phyloP scores from a whole-genome alignment of 257 asterid genomes.

The Jacaranda copaia region DNA sequence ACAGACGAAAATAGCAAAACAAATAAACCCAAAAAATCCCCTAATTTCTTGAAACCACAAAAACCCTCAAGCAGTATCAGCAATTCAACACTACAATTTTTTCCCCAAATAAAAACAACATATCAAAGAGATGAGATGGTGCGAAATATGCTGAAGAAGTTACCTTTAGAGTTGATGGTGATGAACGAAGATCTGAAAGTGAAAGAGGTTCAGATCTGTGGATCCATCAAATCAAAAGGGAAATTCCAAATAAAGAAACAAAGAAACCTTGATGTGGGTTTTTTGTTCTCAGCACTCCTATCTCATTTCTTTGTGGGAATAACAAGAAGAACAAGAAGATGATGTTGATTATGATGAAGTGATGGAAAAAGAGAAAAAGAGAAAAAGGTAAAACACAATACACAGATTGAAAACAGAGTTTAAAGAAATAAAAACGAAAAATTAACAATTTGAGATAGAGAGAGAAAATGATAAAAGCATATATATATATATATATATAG shows the following conservation, averaged over 20 bases:
- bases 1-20: slow-evolving; percentile 29
- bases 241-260: neutral
- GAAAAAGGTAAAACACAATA: neutral
- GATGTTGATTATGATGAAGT: slow-evolving; percentile 40
- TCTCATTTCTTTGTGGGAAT: slow-evolving; percentile 37
- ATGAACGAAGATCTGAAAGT: slow-evolving; percentile 61
- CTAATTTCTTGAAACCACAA: slow-evolving; percentile 40
- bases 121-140: neutral
- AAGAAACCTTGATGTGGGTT: slow-evolving; percentile 35
- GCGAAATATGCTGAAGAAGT: slow-evolving; percentile 31
- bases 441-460: slow-evolving; percentile 4
- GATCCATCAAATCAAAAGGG: slow-evolving; percentile 60
- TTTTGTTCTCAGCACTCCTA: slow-evolving; percentile 20
- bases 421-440: neutral
- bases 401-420: slow-evolving; percentile 30
- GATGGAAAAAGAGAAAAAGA: slow-evolving; percentile 37
- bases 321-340: slow-evolving; percentile 33
- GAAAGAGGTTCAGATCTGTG: slow-evolving; percentile 67
- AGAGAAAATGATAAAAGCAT: neutral
- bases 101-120: neutral
- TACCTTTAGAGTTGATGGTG: slow-evolving; percentile 50
- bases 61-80: slow-evolving; percentile 40
- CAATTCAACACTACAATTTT: slow-evolving; percentile 28
- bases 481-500: no score
- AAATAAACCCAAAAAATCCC: slow-evolving; percentile 29